These are phyloP conservation scores for Wickerhamomyces bisporus DNA, from an alignment of 805 yeast genomes.

Conservation along the genomic window DNA sequence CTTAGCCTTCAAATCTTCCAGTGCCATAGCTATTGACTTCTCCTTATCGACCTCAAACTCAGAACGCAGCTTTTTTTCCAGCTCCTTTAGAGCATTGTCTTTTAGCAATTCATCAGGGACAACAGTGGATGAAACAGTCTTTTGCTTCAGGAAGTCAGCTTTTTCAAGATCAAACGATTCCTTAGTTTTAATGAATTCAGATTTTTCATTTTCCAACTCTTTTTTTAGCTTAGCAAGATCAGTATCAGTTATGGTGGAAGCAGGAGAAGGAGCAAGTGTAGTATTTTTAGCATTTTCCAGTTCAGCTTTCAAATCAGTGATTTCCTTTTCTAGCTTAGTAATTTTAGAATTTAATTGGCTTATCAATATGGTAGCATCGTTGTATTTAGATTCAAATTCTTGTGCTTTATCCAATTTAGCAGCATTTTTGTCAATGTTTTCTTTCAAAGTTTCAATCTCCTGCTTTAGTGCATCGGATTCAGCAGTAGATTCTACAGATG, in stretches of 20 bases:
- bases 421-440: slow-evolving; percentile 19
- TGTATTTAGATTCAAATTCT: slow-evolving; percentile 33
- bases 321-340: slow-evolving; percentile 10
- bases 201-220: slow-evolving; percentile 16
- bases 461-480: not conserved
- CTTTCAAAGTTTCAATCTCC: slow-evolving; percentile 9
- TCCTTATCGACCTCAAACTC: slow-evolving; percentile 24
- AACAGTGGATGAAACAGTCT: not conserved
- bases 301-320: slow-evolving; percentile 8
- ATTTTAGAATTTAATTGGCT: slow-evolving; percentile 27
- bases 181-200: slow-evolving; percentile 9
- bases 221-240: not conserved
- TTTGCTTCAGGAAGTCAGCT: slow-evolving; percentile 5
- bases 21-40: slow-evolving; percentile 20
- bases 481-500: not conserved
- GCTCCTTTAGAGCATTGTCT: slow-evolving; percentile 20
- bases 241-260: slow-evolving; percentile 5
- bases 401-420: slow-evolving; percentile 26
- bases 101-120: slow-evolving; percentile 3
- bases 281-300: slow-evolving; percentile 1
- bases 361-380: slow-evolving; percentile 28
- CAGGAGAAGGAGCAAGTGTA: slow-evolving; percentile 4
- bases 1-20: slow-evolving; percentile 24
- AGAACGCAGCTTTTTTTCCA: slow-evolving; percentile 21
- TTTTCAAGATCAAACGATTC: slow-evolving; percentile 5